Conservation (phyloP, 2,329 filamentous ascomycete species). For the Fusarium begoniae region DNA sequence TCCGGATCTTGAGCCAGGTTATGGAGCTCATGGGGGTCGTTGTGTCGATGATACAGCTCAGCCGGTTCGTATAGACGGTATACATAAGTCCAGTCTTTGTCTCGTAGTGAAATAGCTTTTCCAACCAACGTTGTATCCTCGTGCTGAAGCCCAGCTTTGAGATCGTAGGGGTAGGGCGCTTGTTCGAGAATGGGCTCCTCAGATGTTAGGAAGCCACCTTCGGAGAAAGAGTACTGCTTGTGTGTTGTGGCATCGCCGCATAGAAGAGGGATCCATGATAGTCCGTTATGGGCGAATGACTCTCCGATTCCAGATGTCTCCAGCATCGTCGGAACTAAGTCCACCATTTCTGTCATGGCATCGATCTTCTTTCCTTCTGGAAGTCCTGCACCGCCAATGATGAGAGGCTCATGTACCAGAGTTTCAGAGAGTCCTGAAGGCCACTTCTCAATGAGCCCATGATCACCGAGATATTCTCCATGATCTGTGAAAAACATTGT, state of each 20-base stretch:
- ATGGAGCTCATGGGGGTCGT: constrained; percentile 51
- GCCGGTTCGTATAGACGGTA: constrained; percentile 56
- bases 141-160: constrained; percentile 57
- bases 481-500: constrained; percentile 58
- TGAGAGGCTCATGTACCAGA: constrained; percentile 54
- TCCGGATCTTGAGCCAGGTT: constrained; percentile 48
- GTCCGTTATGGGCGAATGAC: constrained; percentile 52
- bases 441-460: constrained; percentile 60
- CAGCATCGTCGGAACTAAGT: constrained; percentile 55
- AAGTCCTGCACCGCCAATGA: constrained; percentile 54
- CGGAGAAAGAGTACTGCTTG: constrained; percentile 54
- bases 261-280: constrained; percentile 46
- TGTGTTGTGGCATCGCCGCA: constrained; percentile 39
- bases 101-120: constrained; percentile 18
- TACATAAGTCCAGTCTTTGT: constrained; percentile 50
- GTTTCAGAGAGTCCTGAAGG: constrained; percentile 54
- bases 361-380: constrained; percentile 46
- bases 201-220: constrained; percentile 54
- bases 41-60: constrained; percentile 53
- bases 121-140: constrained; percentile 54
- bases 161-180: constrained; percentile 55
- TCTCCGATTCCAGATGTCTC: constrained; percentile 51
- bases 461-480: constrained; percentile 58
- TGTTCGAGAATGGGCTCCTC: constrained; percentile 58
- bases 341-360: constrained; percentile 56